Evolutionary conservation across 768 basidiomycete species (phyloP), one percentile per base, ranked within the genome.

Genomic region (Tricholoma furcatifolium): DNA sequence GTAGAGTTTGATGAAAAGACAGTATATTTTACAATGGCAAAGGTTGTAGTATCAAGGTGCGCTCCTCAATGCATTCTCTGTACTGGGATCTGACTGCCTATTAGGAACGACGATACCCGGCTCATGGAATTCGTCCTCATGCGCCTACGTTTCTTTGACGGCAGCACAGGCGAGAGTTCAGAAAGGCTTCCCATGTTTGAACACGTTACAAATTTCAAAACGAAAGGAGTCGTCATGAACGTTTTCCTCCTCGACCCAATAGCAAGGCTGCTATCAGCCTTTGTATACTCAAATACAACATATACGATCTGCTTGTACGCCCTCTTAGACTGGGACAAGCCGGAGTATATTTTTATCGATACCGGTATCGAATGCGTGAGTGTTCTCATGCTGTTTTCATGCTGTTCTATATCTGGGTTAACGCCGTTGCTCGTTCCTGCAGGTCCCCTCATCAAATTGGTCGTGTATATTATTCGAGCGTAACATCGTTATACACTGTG

Each of bases 11-110:
- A 87, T 36, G 78, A 82, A 57, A 71, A 82, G 53, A 80, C 82
- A 0, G 86, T 88, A 32, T 89, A 80, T 66, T 87, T 89, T 60
- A 85, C 83, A 0, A 88, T 88, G 85, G 87, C 87, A 1, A 84
- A 82, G 62, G 76, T 83, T 24, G 58, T 86, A 18, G 64, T 70
- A 30, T 74, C 72, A 54, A 72, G 75, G 80, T 81, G 63, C 69
- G 79, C 75, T 39, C n/a, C 17, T 23, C 32, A 40, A 15, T 15
- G 35, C 17, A 24, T 39, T 10, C 39, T 31, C 40, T 24, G 23
- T 23, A 51, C n/a, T 30, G 21, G 20, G 43, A 38, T 46, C 32
- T 41, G n/a, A 56, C 42, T 31, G 21, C 14, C 10, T 42, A 20
- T 14, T 53, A 83, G 81, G 10, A 79, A 80, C 50, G 79, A 82